These are phyloP conservation scores for Gossypium sturtianum DNA, from an alignment of 345 rosid genomes.

Conservation along the genomic window DNA sequence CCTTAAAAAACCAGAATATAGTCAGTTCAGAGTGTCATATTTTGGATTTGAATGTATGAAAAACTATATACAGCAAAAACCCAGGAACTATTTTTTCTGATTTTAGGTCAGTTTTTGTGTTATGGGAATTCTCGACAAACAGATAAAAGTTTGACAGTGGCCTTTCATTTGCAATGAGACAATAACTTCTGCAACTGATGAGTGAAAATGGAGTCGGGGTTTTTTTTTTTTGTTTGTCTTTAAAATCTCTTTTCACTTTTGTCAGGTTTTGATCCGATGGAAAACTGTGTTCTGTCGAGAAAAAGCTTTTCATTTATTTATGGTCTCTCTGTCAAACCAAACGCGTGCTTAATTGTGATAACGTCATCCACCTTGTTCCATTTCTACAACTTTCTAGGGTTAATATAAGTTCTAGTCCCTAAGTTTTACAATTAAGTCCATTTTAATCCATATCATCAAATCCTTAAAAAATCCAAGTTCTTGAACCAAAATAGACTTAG, in stretches of 20 bases:
- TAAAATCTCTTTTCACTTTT: neutral
- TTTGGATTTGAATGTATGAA: neutral
- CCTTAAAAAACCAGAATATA: conserved; percentile 16
- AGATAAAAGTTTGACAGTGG: conserved; percentile 35
- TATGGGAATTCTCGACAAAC: conserved; percentile 38
- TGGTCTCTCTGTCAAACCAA: conserved; percentile 25
- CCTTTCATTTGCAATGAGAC: conserved; percentile 29
- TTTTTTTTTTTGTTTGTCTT: conserved; percentile 1
- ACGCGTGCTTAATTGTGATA: conserved; percentile 38
- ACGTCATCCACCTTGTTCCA: conserved; percentile 32
- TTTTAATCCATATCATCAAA: too few species aligned
- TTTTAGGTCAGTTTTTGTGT: conserved; percentile 16
- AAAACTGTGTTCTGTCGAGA: conserved; percentile 12
- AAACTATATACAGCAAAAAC: neutral
- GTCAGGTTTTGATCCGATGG: conserved; percentile 34
- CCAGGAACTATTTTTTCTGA: neutral
- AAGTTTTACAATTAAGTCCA: too few species aligned
- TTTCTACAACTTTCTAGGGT: conserved; percentile 1
- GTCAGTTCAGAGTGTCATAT: conserved; percentile 7
- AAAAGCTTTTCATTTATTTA: neutral
- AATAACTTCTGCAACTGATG: conserved; percentile 22
- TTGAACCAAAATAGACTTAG: too few species aligned
- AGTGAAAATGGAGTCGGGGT: conserved; percentile 12
- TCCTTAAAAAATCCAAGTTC: too few species aligned
- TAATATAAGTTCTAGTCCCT: too few species aligned